Percentiles rank a stretch among this genome's conserved stretches.
Evolutionary conservation across 306 rosid species (phyloP).

Genomic region (Morella rubra): DNA sequence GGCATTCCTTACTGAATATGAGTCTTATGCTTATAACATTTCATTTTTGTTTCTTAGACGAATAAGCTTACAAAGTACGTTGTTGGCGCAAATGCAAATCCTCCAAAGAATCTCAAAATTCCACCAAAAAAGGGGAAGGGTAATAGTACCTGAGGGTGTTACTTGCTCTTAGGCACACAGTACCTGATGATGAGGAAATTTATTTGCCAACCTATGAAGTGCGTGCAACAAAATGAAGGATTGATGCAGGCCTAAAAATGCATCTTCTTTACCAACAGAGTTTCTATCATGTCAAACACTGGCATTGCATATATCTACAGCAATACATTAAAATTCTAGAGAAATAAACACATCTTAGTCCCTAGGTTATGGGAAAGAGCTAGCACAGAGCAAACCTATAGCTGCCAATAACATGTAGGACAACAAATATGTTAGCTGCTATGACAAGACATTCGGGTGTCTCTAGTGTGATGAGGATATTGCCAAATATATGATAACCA

Average conservation of each 20-base stretch:
- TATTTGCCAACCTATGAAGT: constrained; percentile 63
- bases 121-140: constrained; percentile 66
- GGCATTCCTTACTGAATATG: background rate
- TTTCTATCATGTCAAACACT: constrained; percentile 82
- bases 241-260: constrained; percentile 43
- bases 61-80: constrained; percentile 55
- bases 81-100: constrained; percentile 78
- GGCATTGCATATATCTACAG: constrained; percentile 78
- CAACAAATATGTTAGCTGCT: constrained; percentile 68
- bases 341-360: background rate
- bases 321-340: constrained; percentile 3
- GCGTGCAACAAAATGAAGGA: constrained; percentile 51
- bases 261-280: constrained; percentile 49
- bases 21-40: background rate
- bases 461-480: constrained; percentile 53
- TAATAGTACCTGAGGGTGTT: constrained; percentile 36
- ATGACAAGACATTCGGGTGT: constrained; percentile 71
- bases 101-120: constrained; percentile 71
- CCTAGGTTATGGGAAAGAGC: background rate
- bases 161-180: background rate
- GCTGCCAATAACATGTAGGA: constrained; percentile 72
- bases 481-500: constrained; percentile 61
- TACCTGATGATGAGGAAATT: constrained; percentile 2
- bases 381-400: constrained; percentile 44
- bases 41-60: background rate